Evolutionary conservation across 2,329 filamentous ascomycete genomes (phyloP), one percentile per base, ranked within the genome.

Genomic region (Dactylella cylindrospora): DNA sequence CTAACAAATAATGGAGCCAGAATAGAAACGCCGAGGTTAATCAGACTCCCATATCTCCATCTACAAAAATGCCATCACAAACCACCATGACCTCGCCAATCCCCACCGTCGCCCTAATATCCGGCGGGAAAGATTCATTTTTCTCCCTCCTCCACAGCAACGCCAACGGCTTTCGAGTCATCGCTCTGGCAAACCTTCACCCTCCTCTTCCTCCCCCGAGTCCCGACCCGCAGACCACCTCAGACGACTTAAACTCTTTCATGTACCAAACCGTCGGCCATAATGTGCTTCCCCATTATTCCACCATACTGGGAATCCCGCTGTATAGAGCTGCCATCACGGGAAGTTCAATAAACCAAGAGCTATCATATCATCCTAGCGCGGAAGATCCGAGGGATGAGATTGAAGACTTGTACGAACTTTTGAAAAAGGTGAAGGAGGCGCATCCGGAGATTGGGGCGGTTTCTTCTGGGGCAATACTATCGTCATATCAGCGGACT

Each of bases 181-280:
- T 96, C 44, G 93, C 93, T 5, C 77, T 98, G 40, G 93, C 88
- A 43, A 98, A 98, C 73, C 77, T 98, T 51, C 80, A 90, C 71
- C 91, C 89, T 44, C 75, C 70, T 10, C 60, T 65, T 39, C 67
- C 47, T 20, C 6, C 26, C 13, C 61, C 32, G 19, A 43, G 40
- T 13, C 40, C 39, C 13, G 29, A 55, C 19, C 17, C 33, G 5
- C 47, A 54, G n/a, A 52, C 39, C 13, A 50, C 36, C 25, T 50
- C 57, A 8, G 71, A 76, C 39, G 88, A 97, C 72, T 79, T 95
- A 68, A 89, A 98, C 74, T 96, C 90, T 76, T 97, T 93, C 83
- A 98, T 98, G 93, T 98, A 97, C 77, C 93, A 98, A 77, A 98
- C 93, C 2, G 88, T 96, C 61, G 93, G 93, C 9, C 89, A 97